Evolutionary conservation across 129 eudicot genomes (phyloP), one percentile per base, ranked within the genome.

Genomic region (Artemisia tridentata): DNA sequence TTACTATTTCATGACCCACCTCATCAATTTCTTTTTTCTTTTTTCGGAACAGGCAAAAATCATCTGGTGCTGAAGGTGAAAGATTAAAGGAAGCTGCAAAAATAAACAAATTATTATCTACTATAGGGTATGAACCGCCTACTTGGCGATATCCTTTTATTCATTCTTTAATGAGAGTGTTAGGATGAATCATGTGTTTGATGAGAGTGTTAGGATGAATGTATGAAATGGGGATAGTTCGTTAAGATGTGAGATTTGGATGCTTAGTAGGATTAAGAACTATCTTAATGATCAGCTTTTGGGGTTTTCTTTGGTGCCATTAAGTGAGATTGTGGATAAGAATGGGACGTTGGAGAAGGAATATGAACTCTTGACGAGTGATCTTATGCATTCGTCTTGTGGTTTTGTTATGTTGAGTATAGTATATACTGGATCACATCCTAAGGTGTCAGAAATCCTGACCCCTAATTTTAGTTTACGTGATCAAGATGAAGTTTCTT

Each of bases 61-160:
- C n/a, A n/a, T n/a, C n/a, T 21, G 99, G 97, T 53, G 97, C 99
- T 68, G 99, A 95, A 75, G 99, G 99, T 52, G 99, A 95, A 52
- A 88, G 97, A 4, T 73, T 95, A 67, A 95, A 86, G 76, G 99
- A 95, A 75, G 99, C 99, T 74, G 97, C 99, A 69, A 87, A 73
- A 67, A 95, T 95, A 56, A 95, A 95, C 77, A 95, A 86, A 84
- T 95, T 97, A 0, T 65, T 95, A 65, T 95, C 99, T 18, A 88
- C 96, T 11, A 66, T 95, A 20, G 99, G 99, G 97, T 93, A 87
- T 20, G 78, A 54, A 19, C 64, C 64, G 0, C 15, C 55, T 51
- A 53, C 16, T 2, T 57, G 18, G 63, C 73, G 17, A 15, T 45
- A 15, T 20, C 14, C n/a, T 19, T 38, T 70, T 25, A 21, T 21